Evolutionary conservation across 2,329 filamentous ascomycete species (phyloP), one percentile per base, ranked within the genome.

Genomic region (Venturia nashicola): DNA sequence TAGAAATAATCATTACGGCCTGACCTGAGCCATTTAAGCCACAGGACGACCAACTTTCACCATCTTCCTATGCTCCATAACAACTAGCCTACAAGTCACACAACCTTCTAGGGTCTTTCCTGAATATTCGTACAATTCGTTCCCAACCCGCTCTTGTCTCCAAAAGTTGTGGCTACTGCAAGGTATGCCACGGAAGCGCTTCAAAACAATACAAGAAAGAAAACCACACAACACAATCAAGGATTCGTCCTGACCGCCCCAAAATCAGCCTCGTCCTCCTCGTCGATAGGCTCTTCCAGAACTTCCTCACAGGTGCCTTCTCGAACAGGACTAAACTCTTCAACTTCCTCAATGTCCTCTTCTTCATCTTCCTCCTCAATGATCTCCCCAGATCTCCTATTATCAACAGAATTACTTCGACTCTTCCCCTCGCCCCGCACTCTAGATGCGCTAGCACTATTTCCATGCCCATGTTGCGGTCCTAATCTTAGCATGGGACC

Each of bases 311-410:
- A 42, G 5, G 64, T 20, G 11, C 51, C 54, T 18, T 36, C 34
- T 44, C 55, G 65, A 34, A 64, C 51, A 32, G 64, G 64, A 23
- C 34, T 54, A 51, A 65, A 65, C 55, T 65, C 63, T 8, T 66
- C 65, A 34, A 65, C 65, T 36, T 65, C 65, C 48, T 66, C 65
- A 39, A 65, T 68, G 66, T 61, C 71, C 64, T 65, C 67, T n/a
- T 68, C 68, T 62, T 69, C 68, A 32, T 77, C 76, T 66, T 76
- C 75, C 59, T 74, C 75, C 14, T 70, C 72, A n/a, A 86, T 86
- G 62, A 90, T 86, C 74, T 92, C 89, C 9, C 85, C 86, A 63
- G 88, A 91, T 32, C 86, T 78, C 36, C 89, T 79, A 0, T 87
- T 88, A 61, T 86, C 75, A 2, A 85, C 82, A 69, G 88, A 91